Percentiles rank a stretch among this genome's conserved stretches.
Evolutionary conservation across 345 rosid genomes (phyloP).

Genomic region (Dovyalis caffra): DNA sequence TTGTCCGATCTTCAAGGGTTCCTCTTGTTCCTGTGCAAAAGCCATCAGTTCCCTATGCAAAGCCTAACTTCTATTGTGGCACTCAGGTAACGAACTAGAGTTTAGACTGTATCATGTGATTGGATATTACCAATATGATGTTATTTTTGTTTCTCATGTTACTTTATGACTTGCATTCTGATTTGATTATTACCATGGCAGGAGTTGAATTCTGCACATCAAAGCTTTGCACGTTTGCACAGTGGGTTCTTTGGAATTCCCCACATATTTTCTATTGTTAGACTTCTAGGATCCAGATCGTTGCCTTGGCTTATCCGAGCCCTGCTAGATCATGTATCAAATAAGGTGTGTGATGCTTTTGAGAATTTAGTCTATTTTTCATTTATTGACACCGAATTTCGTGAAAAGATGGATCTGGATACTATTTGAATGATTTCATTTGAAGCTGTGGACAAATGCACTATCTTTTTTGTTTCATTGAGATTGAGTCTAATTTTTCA

Average conservation of each 20-base stretch:
- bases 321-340: slow-evolving; percentile 90
- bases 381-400: slow-evolving; percentile 12
- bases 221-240: slow-evolving; percentile 89
- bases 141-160: background rate
- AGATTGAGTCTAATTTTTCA: slow-evolving; percentile 20
- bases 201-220: slow-evolving; percentile 98
- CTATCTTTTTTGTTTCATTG: slow-evolving; percentile 4
- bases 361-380: background rate
- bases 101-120: background rate
- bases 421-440: background rate
- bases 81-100: slow-evolving; percentile 64
- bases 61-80: slow-evolving; percentile 91
- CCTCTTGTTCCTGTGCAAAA: slow-evolving; percentile 75
- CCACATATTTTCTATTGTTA: slow-evolving; percentile 80
- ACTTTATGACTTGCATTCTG: background rate
- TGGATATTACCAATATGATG: slow-evolving; percentile 1
- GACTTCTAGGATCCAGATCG: slow-evolving; percentile 92
- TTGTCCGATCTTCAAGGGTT: slow-evolving; percentile 78
- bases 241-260: slow-evolving; percentile 90
- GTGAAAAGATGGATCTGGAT: background rate
- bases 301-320: slow-evolving; percentile 98
- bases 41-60: slow-evolving; percentile 90
- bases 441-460: background rate
- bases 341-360: slow-evolving; percentile 54
- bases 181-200: slow-evolving; percentile 26